Evolutionary conservation across 78 protist species (phyloP).

Genomic region (Monosiga brevicollis): DNA sequence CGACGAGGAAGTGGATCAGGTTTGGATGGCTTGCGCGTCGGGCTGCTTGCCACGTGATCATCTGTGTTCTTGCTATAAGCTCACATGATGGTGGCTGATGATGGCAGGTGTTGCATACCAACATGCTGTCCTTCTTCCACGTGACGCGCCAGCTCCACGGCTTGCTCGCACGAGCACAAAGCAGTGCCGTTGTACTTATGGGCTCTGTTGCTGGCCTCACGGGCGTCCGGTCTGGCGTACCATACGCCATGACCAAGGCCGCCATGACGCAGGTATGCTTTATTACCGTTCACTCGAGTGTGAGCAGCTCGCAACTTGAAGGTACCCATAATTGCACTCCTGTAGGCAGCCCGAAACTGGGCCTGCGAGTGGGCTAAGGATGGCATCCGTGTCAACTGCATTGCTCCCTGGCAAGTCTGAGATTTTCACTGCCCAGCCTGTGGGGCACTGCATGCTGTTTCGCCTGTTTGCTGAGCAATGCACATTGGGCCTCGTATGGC

Average conservation of each 20-base stretch:
- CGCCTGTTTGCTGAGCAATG: too few species aligned
- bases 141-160: background rate
- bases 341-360: background rate
- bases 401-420: conserved; percentile 24
- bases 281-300: background rate
- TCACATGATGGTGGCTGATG: too few species aligned
- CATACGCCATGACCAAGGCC: conserved; percentile 34
- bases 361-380: conserved; percentile 16
- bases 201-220: conserved; percentile 14
- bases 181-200: conserved; percentile 6
- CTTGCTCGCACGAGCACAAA: background rate
- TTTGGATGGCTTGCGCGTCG: too few species aligned
- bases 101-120: too few species aligned
- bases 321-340: background rate
- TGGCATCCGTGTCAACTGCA: conserved; percentile 25
- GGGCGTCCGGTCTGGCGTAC: conserved; percentile 5
- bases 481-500: too few species aligned
- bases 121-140: background rate
- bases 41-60: too few species aligned
- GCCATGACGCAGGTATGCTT: conserved; percentile 14
- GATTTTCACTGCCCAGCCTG: too few species aligned
- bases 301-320: too few species aligned
- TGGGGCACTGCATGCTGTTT: too few species aligned
- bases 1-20: conserved; percentile 7
- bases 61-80: too few species aligned